Evolutionary conservation across 768 basidiomycete species (phyloP).

Genomic region (Tulasnella sp.): DNA sequence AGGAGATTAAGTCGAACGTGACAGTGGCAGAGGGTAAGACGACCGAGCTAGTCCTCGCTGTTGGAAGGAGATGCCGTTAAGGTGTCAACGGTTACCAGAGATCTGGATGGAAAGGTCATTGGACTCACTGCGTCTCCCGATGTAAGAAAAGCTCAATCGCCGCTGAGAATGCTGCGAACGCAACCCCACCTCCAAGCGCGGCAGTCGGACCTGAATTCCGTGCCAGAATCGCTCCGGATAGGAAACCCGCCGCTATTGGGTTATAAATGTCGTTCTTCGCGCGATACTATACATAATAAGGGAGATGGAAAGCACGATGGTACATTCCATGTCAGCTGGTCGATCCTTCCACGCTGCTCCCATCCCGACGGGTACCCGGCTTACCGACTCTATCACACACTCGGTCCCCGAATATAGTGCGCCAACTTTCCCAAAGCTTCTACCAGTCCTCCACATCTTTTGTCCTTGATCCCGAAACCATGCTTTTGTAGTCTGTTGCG

Average conservation of each 20-base stretch:
- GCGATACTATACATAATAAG: conserved; percentile 70
- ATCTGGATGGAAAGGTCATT: neutral
- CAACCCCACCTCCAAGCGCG: conserved; percentile 83
- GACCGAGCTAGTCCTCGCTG: conserved; percentile 18
- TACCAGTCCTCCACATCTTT: conserved; percentile 88
- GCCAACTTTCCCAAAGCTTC: conserved; percentile 92
- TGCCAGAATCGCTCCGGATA: conserved; percentile 87
- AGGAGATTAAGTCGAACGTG: conserved; percentile 15
- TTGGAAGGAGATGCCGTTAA: neutral
- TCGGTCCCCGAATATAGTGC: conserved; percentile 94
- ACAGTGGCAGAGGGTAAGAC: neutral
- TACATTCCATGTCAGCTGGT: conserved; percentile 10
- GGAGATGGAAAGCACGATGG: conserved; percentile 14
- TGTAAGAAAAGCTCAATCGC: conserved; percentile 86
- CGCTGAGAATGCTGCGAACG: conserved; percentile 91
- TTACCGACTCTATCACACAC: conserved; percentile 90
- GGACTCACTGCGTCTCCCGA: conserved; percentile 72
- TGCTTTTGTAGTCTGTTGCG: conserved; percentile 75
- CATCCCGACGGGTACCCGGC: conserved; percentile 45
- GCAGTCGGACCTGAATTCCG: conserved; percentile 85
- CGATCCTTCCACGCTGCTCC: no score
- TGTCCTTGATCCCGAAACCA: conserved; percentile 94
- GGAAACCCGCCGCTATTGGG: conserved; percentile 82
- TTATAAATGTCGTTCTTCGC: conserved; percentile 96
- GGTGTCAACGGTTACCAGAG: conserved; percentile 12